Conservation (phyloP, 805 yeast species). For the Starmerella sp. region DNA sequence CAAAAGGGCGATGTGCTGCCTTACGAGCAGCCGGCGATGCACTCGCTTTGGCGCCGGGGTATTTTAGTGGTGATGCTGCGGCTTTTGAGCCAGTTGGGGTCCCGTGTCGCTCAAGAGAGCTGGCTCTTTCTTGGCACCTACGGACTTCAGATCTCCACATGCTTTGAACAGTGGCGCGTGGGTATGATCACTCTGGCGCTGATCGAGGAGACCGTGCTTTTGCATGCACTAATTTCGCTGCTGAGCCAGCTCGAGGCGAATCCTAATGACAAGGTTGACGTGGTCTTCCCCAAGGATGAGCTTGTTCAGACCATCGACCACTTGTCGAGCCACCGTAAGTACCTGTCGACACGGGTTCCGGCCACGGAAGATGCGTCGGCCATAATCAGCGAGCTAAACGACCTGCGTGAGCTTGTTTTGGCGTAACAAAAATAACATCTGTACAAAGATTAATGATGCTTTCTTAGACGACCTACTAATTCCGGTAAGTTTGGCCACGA, state of each 20-base stretch:
- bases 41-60: constrained; percentile 80
- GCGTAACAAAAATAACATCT: background rate
- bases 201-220: constrained; percentile 56
- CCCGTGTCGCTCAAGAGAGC: constrained; percentile 50
- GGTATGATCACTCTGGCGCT: constrained; percentile 38
- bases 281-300: constrained; percentile 36
- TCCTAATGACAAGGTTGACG: constrained; percentile 2
- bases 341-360: constrained; percentile 32
- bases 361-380: constrained; percentile 3
- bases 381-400: constrained; percentile 8
- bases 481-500: background rate
- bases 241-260: constrained; percentile 28
- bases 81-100: constrained; percentile 52
- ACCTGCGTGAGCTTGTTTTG: constrained; percentile 1
- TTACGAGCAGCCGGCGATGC: constrained; percentile 43
- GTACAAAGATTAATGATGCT: background rate
- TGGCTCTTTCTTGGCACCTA: constrained; percentile 53
- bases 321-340: constrained; percentile 77
- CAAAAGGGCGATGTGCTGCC: constrained; percentile 55
- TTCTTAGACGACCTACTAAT: background rate
- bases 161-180: constrained; percentile 59
- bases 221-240: constrained; percentile 52
- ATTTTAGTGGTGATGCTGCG: constrained; percentile 55
- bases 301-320: constrained; percentile 55
- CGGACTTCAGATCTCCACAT: constrained; percentile 49